Percentiles rank a stretch among this genome's conserved stretches.
Evolutionary conservation across 345 rosid species (phyloP).

Genomic region (Syzygium aqueum): DNA sequence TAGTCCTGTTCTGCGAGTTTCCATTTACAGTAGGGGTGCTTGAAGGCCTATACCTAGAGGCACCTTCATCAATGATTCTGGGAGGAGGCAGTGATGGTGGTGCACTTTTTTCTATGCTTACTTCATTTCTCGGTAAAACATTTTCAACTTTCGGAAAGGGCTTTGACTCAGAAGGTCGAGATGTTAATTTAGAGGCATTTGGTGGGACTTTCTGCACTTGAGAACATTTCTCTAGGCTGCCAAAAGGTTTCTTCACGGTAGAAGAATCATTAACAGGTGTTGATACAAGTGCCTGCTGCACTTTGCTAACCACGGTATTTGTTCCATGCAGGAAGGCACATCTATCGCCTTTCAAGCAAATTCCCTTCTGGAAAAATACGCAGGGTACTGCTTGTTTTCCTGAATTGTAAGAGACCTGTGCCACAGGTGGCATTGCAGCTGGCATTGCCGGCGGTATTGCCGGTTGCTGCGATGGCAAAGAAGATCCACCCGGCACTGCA

Average conservation of each 20-base stretch:
- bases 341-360: slow-evolving; percentile 77
- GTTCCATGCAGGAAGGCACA: slow-evolving; percentile 74
- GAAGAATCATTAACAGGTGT: slow-evolving; percentile 20
- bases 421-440: background rate
- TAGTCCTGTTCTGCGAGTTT: slow-evolving; percentile 18
- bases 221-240: slow-evolving; percentile 21
- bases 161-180: slow-evolving; percentile 18
- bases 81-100: slow-evolving; percentile 7
- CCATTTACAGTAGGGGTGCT: slow-evolving; percentile 28
- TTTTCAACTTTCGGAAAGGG: slow-evolving; percentile 18
- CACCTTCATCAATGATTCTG: slow-evolving; percentile 22
- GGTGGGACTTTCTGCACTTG: slow-evolving; percentile 25
- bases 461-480: slow-evolving; percentile 18
- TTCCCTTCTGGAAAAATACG: slow-evolving; percentile 73
- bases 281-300: slow-evolving; percentile 19
- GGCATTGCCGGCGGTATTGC: slow-evolving; percentile 1
- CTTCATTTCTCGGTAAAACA: slow-evolving; percentile 18
- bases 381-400: slow-evolving; percentile 71
- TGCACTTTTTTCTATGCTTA: slow-evolving; percentile 20
- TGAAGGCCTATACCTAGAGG: slow-evolving; percentile 24
- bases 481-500: slow-evolving; percentile 32
- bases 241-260: slow-evolving; percentile 21
- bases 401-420: slow-evolving; percentile 17
- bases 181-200: slow-evolving; percentile 19
- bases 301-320: slow-evolving; percentile 28